Evolutionary conservation across 2,329 filamentous ascomycete genomes (phyloP).

Genomic region (Talaromyces sp.): DNA sequence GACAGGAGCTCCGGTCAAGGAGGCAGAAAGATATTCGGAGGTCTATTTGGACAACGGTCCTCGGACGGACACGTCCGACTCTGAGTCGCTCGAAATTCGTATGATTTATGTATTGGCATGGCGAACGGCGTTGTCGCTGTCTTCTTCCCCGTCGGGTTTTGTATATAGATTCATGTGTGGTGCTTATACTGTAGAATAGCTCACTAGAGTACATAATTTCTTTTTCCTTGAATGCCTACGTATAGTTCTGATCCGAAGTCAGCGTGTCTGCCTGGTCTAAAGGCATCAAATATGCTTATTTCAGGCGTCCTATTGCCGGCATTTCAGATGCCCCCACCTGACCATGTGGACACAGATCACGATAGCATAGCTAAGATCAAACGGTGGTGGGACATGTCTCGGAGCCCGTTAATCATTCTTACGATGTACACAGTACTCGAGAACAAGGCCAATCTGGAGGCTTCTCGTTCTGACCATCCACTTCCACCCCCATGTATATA

Average conservation of each 20-base stretch:
- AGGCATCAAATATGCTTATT: conserved; percentile 8
- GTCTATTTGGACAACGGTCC: conserved; percentile 41
- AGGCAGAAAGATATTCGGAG: conserved; percentile 28
- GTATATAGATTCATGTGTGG: conserved; percentile 1
- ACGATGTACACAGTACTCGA: neutral
- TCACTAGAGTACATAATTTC: conserved; percentile 3
- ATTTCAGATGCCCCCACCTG: conserved; percentile 1
- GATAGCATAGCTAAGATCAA: neutral
- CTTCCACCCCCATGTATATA: neutral
- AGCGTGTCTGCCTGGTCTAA: neutral
- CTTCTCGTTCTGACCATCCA: neutral
- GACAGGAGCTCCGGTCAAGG: conserved; percentile 23
- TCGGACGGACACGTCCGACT: conserved; percentile 40
- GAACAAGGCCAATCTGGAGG: neutral
- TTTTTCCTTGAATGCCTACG: neutral
- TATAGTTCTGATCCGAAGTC: neutral
- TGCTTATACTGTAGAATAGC: neutral
- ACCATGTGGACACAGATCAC: neutral
- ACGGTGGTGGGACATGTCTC: neutral
- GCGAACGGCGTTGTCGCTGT: conserved; percentile 25
- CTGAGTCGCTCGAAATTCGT: conserved; percentile 23
- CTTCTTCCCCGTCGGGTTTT: neutral
- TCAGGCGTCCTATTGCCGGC: neutral
- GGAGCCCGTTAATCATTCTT: neutral
- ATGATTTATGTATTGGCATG: conserved; percentile 21